Base-by-base conservation (phyloP, 352 stramenopile species). In the Globisporangium lucens region DNA sequence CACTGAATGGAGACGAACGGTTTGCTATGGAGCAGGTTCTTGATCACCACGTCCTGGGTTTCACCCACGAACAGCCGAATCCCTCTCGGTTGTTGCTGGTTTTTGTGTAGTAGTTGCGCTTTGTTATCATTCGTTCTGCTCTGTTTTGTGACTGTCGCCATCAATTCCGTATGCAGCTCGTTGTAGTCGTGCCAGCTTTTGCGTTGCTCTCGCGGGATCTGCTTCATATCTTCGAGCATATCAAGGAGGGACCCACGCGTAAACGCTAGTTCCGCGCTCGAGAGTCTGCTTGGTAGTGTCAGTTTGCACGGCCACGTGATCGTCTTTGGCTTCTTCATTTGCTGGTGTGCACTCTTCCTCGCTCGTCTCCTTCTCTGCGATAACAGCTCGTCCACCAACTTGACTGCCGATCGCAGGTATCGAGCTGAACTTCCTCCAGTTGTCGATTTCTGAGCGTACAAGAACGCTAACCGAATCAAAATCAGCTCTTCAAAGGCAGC, bases 401-500 rank as follows among this genome's bases (percentile, higher is more conserved):
- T 70, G 7, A 82, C 17, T 12, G 78, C 69, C 4, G 56, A 49
- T 8, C 66, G 41, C 4, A 85, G 22, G 56, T 80, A 72, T 0
- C 60, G 67, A 49, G 49, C 36, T 55, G 27, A 33, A 15, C 33
- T 47, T 2, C 52, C 29, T 7, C 15, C 64, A 61, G 61, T 2
- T 52, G 73, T 27, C 33, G 60, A 20, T 67, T 52, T 46, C 49
- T 51, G 65, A 1, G 69, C 76, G 52, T 89, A 81, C 12, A 91
- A 33, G 61, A 91, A 90, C 2, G 78, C 75, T 1, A 91, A 35
- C 17, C 83, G 71, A 2, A 87, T 35, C 15, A 90, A 52, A 1
- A 91, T 36, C 1, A 90, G 56, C 56, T 91, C 81, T 71, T 90
- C 79, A 33, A 81, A 85, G 8, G 68, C 53, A 17, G 67, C 62